Evolutionary conservation across 345 rosid species (phyloP).

Genomic region (Sonneratia caseolaris): DNA sequence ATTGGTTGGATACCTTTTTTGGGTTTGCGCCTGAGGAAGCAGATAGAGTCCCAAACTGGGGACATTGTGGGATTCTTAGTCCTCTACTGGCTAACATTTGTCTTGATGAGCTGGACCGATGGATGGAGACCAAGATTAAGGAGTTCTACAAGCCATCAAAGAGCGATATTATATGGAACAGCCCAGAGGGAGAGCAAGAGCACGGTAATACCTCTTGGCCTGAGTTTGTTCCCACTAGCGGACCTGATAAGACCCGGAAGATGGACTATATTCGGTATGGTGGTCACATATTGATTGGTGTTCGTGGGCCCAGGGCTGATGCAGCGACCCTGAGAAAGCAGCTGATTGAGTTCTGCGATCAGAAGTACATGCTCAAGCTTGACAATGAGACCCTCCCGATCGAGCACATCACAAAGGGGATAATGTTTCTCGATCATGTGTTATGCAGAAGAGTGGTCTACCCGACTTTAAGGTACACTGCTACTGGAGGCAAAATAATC

Average conservation of each 20-base stretch:
- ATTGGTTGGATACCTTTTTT: slow-evolving; percentile 91
- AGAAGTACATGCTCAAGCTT: slow-evolving; percentile 78
- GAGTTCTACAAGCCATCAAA: slow-evolving; percentile 85
- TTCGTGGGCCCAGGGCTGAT: slow-evolving; percentile 90
- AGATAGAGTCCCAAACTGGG: slow-evolving; percentile 81
- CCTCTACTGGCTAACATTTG: slow-evolving; percentile 85
- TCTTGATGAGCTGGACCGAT: slow-evolving; percentile 81
- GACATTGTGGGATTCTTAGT: slow-evolving; percentile 87
- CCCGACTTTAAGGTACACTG: slow-evolving; percentile 90
- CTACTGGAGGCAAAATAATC: slow-evolving; percentile 92
- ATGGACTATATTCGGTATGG: slow-evolving; percentile 84
- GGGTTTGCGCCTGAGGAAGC: slow-evolving; percentile 99
- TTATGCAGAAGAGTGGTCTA: slow-evolving; percentile 91
- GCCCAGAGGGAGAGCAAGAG: slow-evolving; percentile 83
- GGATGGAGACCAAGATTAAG: slow-evolving; percentile 82
- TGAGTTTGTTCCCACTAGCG: slow-evolving; percentile 96
- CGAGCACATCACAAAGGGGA: slow-evolving; percentile 91
- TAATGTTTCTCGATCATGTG: slow-evolving; percentile 98
- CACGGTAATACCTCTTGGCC: slow-evolving; percentile 98
- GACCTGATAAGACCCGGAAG: slow-evolving; percentile 91
- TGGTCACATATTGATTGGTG: slow-evolving; percentile 86
- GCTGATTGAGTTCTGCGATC: slow-evolving; percentile 85
- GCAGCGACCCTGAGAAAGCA: slow-evolving; percentile 91
- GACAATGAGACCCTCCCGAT: slow-evolving; percentile 88
- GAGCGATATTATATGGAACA: slow-evolving; percentile 89